Percentiles rank a stretch among this genome's conserved stretches.
Evolutionary conservation across 768 basidiomycete genomes (phyloP).

Genomic region (Agaricus sinodeliciosus): DNA sequence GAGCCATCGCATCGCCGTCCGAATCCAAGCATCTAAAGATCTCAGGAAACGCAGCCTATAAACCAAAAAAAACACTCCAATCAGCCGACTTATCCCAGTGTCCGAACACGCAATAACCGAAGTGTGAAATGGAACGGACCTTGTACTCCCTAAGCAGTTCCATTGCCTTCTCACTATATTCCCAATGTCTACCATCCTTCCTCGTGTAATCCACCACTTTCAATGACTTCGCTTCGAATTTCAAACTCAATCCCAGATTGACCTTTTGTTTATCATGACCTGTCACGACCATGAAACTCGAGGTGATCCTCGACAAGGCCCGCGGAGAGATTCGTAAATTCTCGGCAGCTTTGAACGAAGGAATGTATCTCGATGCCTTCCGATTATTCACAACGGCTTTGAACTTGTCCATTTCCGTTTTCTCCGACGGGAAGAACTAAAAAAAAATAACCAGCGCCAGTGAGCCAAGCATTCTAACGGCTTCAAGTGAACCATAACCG

Average conservation of each 20-base stretch:
- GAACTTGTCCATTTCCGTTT: conserved; percentile 72
- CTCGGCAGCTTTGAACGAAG: conserved; percentile 74
- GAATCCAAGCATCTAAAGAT: conserved; percentile 68
- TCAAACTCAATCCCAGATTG: conserved; percentile 90
- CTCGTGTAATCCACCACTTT: conserved; percentile 92
- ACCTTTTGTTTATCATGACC: conserved; percentile 64
- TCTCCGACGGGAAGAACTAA: conserved; percentile 86
- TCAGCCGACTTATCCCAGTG: no score
- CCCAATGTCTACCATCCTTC: conserved; percentile 83
- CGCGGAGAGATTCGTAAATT: conserved; percentile 69
- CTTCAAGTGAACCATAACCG: neutral
- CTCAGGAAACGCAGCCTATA: conserved; percentile 74
- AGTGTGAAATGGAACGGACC: conserved; percentile 27
- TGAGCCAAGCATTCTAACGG: no score
- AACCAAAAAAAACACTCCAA: neutral
- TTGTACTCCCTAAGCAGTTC: conserved; percentile 81
- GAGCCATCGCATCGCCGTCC: conserved; percentile 70
- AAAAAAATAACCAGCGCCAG: neutral
- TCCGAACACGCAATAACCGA: no score
- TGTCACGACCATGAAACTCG: conserved; percentile 85
- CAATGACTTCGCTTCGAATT: conserved; percentile 89
- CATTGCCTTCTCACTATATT: conserved; percentile 86
- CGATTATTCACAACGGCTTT: conserved; percentile 55
- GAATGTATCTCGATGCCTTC: conserved; percentile 55
- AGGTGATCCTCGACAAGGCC: conserved; percentile 85